Conservation (phyloP, 2,329 filamentous ascomycete species). For the Colletotrichum sp. region DNA sequence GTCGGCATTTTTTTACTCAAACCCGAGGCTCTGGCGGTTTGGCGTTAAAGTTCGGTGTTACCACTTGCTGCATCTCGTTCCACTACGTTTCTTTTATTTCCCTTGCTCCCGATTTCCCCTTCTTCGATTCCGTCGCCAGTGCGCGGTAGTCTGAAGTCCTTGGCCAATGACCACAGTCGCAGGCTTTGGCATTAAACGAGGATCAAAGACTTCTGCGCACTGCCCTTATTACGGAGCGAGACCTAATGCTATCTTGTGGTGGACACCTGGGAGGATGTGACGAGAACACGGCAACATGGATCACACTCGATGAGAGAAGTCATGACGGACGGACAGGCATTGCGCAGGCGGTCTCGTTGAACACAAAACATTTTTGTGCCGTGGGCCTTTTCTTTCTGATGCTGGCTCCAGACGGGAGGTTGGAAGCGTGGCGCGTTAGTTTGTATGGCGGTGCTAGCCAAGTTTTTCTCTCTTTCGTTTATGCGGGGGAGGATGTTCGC, state of each 20-base stretch:
- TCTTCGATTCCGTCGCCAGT: neutral
- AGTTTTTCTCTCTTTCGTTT: slow-evolving; percentile 24
- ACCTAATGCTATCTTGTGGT: neutral
- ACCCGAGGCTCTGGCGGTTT: slow-evolving; percentile 47
- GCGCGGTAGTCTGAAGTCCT: neutral
- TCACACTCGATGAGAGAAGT: neutral
- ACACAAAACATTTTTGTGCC: neutral
- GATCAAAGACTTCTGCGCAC: neutral
- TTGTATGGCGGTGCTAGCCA: slow-evolving; percentile 20
- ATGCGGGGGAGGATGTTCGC: neutral
- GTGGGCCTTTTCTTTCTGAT: neutral
- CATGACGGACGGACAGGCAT: neutral
- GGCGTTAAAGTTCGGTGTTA: slow-evolving; percentile 20
- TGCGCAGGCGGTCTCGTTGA: slow-evolving; percentile 4
- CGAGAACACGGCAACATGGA: neutral
- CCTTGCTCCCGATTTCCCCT: slow-evolving; percentile 5
- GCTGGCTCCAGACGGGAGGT: neutral
- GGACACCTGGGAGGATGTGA: neutral
- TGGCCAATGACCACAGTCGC: neutral
- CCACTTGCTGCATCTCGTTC: slow-evolving; percentile 11
- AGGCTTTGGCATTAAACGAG: neutral
- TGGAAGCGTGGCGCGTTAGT: slow-evolving; percentile 23
- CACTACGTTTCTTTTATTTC: slow-evolving; percentile 21
- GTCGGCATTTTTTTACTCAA: neutral
- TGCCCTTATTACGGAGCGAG: neutral